phyloP scores from a whole-genome alignment of 768 basidiomycete species.

The Postia placenta region DNA sequence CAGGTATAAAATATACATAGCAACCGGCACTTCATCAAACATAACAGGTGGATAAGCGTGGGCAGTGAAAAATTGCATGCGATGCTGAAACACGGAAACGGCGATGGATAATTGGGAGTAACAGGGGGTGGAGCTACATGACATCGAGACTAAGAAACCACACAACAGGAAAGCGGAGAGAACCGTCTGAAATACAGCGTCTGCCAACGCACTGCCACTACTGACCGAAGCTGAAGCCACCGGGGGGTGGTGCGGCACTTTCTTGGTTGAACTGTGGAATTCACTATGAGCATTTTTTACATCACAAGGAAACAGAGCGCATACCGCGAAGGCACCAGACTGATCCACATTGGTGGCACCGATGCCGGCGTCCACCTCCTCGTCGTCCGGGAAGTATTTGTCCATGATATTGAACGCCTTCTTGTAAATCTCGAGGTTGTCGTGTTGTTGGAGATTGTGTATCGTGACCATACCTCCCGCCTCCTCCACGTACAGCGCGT shows the following conservation, averaged over 20 bases:
- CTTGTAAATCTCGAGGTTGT: constrained; percentile 99
- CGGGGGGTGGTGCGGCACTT: constrained; percentile 85
- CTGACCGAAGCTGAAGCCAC: constrained; percentile 93
- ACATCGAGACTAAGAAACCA: constrained; percentile 7
- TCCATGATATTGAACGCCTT: constrained; percentile 99
- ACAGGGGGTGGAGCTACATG: constrained; percentile 13
- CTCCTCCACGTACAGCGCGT: constrained; percentile 93
- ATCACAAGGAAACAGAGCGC: constrained; percentile 20
- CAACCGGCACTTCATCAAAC: background rate
- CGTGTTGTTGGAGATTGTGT: constrained; percentile 98
- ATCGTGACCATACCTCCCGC: constrained; percentile 99
- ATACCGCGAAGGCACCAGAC: constrained; percentile 67
- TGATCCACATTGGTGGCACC: constrained; percentile 71
- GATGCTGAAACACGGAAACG: background rate
- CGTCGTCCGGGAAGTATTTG: constrained; percentile 98
- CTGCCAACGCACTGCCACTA: constrained; percentile 22
- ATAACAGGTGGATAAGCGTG: background rate
- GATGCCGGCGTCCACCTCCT: constrained; percentile 83
- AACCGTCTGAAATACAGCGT: background rate
- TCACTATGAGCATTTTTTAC: constrained; percentile 4
- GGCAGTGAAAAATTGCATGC: background rate
- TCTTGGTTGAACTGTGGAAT: constrained; percentile 79
- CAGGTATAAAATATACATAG: background rate
- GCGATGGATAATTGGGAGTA: background rate
- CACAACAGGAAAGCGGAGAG: background rate